Evolutionary conservation across 2,329 filamentous ascomycete species (phyloP).

Genomic region (Alternaria brassicae): DNA sequence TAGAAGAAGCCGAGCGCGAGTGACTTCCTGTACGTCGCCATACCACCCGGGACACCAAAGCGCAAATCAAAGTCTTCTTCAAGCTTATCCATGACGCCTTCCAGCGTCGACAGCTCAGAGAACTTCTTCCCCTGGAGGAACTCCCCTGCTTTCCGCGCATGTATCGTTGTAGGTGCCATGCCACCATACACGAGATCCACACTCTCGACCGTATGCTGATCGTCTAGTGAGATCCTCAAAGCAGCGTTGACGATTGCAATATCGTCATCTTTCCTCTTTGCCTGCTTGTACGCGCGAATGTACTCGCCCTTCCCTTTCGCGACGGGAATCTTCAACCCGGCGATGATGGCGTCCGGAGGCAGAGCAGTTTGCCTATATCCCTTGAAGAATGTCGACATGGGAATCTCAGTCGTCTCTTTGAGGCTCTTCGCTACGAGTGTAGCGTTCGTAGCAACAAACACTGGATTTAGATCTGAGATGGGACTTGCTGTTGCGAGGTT

Average conservation of each 20-base stretch:
- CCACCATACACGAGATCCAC: slow-evolving; percentile 89
- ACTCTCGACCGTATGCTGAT: slow-evolving; percentile 73
- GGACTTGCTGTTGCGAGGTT: slow-evolving; percentile 94
- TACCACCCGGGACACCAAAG: slow-evolving; percentile 93
- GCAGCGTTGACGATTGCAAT: slow-evolving; percentile 96
- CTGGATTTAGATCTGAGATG: slow-evolving; percentile 94
- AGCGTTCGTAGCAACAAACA: slow-evolving; percentile 86
- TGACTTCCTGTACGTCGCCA: slow-evolving; percentile 94
- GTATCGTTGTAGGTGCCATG: slow-evolving; percentile 91
- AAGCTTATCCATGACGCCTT: slow-evolving; percentile 89
- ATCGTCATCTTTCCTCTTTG: slow-evolving; percentile 97
- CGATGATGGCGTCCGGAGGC: slow-evolving; percentile 80
- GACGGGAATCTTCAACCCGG: slow-evolving; percentile 83
- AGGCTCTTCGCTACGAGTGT: slow-evolving; percentile 81
- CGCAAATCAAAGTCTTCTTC: slow-evolving; percentile 86
- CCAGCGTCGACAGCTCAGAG: slow-evolving; percentile 80
- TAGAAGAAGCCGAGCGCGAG: slow-evolving; percentile 95
- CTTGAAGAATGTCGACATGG: slow-evolving; percentile 90
- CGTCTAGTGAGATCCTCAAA: slow-evolving; percentile 74
- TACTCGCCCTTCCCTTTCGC: slow-evolving; percentile 78
- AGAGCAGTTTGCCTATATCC: slow-evolving; percentile 88
- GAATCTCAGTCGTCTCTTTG: slow-evolving; percentile 78
- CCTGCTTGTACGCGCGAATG: slow-evolving; percentile 91
- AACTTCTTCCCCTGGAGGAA: slow-evolving; percentile 81
- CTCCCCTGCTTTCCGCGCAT: slow-evolving; percentile 77